Evolutionary conservation across 257 asterid species (phyloP).

Genomic region (Penstemon barbatus): DNA sequence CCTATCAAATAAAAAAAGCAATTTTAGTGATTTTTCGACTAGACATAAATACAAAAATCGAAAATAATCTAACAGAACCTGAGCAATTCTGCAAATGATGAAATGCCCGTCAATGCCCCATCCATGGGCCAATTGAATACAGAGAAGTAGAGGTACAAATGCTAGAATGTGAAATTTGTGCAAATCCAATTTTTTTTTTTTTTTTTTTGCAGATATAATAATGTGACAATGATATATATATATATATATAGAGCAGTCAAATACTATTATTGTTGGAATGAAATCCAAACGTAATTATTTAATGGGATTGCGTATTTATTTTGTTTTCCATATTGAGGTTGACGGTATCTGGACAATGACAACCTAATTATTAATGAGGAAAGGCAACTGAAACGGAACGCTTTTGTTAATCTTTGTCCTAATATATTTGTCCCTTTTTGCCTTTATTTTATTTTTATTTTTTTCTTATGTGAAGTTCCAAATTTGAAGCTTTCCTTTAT

Average conservation of each 20-base stretch:
- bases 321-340: slow-evolving; percentile 1
- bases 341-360: slow-evolving; percentile 9
- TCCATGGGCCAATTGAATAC: slow-evolving; percentile 45
- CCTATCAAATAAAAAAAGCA: no score
- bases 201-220: no score
- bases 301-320: not conserved
- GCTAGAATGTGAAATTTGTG: slow-evolving; percentile 25
- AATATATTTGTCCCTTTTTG: no score
- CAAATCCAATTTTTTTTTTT: slow-evolving; percentile 35
- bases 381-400: slow-evolving; percentile 24
- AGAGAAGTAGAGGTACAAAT: slow-evolving; percentile 27
- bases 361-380: slow-evolving; percentile 9
- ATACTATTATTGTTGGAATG: not conserved
- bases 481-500: no score
- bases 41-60: no score
- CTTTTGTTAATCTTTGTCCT: not conserved
- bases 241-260: slow-evolving; percentile 11
- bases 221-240: not conserved
- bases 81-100: slow-evolving; percentile 70
- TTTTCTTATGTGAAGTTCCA: no score
- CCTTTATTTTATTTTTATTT: no score
- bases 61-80: slow-evolving; percentile 38
- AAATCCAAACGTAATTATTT: no score
- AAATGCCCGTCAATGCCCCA: slow-evolving; percentile 94
- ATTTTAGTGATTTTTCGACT: no score